Base-by-base conservation (phyloP, 2,329 filamentous ascomycete species). In the Chalaropsis ovoidea region DNA sequence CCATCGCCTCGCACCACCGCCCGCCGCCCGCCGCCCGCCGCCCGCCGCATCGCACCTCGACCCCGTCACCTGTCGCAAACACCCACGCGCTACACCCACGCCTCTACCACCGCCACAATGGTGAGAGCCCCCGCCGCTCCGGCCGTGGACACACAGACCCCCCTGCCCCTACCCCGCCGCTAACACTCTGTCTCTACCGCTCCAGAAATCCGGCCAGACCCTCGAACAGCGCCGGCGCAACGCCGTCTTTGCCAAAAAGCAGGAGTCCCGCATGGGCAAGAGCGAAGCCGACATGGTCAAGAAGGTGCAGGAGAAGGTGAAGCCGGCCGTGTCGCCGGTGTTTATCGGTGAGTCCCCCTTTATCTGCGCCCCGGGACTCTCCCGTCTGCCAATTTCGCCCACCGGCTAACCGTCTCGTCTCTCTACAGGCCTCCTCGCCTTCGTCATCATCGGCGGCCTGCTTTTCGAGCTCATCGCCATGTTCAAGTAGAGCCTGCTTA, bases 181-280 rank as follows among this genome's bases (percentile, higher is more conserved):
- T 64, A 64, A 67, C 24, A 35, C 65, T 41, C 45, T 58, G 52
- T 47, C 31, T 49, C 27, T 19, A 22, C 35, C 17, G 5, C 60
- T 58, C 52, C 67, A 71, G 66, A 65, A 67, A 58, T 49, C 31
- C 27, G 45, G 63, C 67, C 89, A 93, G 86, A 94, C 89, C 70
- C 89, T 87, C 71, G 83, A 90, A 76, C 90, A 94, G 80, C 86
- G 89, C 75, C 85, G 85, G 73, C 86, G 87, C 69, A 94, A 94
- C 79, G 83, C 83, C 73, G 87, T 88, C 76, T 95, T 90, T 77
- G 86, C 82, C 70, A 86, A 87, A 74, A 81, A 83, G 64, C 86
- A 93, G 74, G 85, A 88, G 73, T 78, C 80, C 68, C 88, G 86
- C 73, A 87, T 88, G 75, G 89, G 89, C 76, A 90, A 89, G 78